phyloP scores from a whole-genome alignment of 352 stramenopile species.

The Phytophthora pisi region DNA sequence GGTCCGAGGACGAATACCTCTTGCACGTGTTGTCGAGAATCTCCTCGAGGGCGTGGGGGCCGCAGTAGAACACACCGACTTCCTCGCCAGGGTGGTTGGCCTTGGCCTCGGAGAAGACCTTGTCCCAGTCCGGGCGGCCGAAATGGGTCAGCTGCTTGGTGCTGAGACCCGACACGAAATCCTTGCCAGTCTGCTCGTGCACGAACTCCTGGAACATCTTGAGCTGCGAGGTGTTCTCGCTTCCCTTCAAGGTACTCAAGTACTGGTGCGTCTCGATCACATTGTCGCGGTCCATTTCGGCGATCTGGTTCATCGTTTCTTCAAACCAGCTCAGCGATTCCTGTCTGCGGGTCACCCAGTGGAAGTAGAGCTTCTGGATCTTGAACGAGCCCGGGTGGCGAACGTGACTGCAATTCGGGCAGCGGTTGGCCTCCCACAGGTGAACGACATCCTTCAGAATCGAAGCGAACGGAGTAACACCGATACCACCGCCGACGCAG shows the following conservation, averaged over 20 bases:
- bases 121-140: conserved; percentile 85
- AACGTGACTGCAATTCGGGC: conserved; percentile 75
- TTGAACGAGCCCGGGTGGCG: conserved; percentile 72
- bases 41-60: conserved; percentile 78
- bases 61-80: conserved; percentile 90
- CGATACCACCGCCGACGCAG: conserved; percentile 76
- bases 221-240: conserved; percentile 74
- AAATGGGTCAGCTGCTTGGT: conserved; percentile 88
- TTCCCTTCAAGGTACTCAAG: conserved; percentile 78
- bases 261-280: conserved; percentile 87
- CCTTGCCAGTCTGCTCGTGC: conserved; percentile 73
- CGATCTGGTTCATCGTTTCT: conserved; percentile 87
- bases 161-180: conserved; percentile 81
- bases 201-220: conserved; percentile 89
- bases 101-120: conserved; percentile 65
- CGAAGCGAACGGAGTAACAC: conserved; percentile 83
- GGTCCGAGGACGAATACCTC: conserved; percentile 60
- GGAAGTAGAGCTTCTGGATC: conserved; percentile 88
- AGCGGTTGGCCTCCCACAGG: conserved; percentile 78
- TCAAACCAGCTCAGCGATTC: conserved; percentile 87
- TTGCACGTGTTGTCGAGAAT: conserved; percentile 74
- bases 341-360: conserved; percentile 84
- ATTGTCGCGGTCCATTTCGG: conserved; percentile 75
- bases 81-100: conserved; percentile 62
- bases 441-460: conserved; percentile 83